A percentile compares a stretch with the other conserved stretches of the same genome.
Conservation (phyloP, 441 rosid genomes). For the Bruguiera hainesii region DNA sequence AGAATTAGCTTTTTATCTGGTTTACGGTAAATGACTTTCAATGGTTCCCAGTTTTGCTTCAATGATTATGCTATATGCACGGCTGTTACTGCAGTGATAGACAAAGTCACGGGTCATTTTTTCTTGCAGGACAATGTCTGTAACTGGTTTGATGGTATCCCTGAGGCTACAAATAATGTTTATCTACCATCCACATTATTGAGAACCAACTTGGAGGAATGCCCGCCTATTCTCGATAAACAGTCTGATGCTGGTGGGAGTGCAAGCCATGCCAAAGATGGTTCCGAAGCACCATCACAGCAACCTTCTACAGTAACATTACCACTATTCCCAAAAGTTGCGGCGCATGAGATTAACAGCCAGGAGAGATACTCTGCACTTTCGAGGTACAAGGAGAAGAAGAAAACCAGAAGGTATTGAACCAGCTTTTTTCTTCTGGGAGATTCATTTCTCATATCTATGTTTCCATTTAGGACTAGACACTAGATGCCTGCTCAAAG, state of each 20-base stretch:
- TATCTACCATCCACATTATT: slow-evolving; percentile 23
- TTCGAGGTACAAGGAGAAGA: slow-evolving; percentile 89
- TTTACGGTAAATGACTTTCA: too few relatives aligned
- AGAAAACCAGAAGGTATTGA: slow-evolving; percentile 75
- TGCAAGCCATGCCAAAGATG: slow-evolving; percentile 22
- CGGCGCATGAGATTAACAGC: slow-evolving; percentile 52
- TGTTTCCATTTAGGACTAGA: background rate
- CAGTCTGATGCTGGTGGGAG: slow-evolving; percentile 19
- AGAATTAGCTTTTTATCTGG: too few relatives aligned
- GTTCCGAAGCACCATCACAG: slow-evolving; percentile 25
- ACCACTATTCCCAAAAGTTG: slow-evolving; percentile 25
- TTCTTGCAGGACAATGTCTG: slow-evolving; percentile 41
- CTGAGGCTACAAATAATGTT: slow-evolving; percentile 36
- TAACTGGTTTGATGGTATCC: slow-evolving; percentile 37
- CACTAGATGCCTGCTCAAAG: background rate
- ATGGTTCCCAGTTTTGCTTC: background rate
- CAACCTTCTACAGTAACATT: slow-evolving; percentile 21
- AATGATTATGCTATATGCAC: background rate
- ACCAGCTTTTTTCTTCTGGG: background rate
- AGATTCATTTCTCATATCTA: background rate
- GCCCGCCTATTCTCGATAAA: slow-evolving; percentile 30
- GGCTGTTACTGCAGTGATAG: background rate
- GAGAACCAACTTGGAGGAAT: slow-evolving; percentile 35
- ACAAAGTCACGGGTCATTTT: background rate
- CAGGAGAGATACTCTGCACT: slow-evolving; percentile 83